Conservation (phyloP, 768 basidiomycete species). For the Mycena metata region DNA sequence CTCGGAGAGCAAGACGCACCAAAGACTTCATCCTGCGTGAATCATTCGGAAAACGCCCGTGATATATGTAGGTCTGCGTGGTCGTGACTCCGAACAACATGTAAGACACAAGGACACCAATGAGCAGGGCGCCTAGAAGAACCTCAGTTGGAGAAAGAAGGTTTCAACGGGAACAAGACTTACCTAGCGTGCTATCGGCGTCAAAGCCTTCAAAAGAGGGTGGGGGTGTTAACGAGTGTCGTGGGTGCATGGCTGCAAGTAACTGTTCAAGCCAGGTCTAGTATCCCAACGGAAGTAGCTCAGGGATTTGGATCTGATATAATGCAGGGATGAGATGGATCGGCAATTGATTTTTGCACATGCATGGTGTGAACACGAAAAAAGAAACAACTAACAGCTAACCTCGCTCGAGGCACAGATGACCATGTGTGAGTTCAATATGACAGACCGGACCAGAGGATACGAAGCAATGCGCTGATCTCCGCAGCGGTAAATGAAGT, state of each 20-base stretch:
- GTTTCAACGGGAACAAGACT: not conserved
- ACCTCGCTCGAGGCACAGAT: no score
- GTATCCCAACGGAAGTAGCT: no score
- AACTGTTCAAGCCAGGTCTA: not conserved
- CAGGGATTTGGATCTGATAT: no score
- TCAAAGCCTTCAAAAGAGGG: not conserved
- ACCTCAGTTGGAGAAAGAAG: conserved; percentile 33
- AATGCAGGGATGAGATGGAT: no score
- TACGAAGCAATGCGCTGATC: no score
- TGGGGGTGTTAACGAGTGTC: not conserved
- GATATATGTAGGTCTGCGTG: conserved; percentile 24
- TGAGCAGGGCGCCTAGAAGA: conserved; percentile 21
- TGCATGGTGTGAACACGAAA: no score
- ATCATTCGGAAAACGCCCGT: conserved; percentile 26
- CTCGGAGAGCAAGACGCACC: conserved; percentile 6
- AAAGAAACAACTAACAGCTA: no score
- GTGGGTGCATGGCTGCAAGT: not conserved
- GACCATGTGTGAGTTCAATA: no score
- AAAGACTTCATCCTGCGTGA: conserved; percentile 15
- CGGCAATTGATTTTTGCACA: no score
- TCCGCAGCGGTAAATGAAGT: no score
- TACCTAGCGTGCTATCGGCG: conserved; percentile 2
- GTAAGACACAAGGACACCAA: conserved; percentile 28
- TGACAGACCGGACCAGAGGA: no score
- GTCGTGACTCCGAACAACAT: conserved; percentile 29